Base-by-base conservation (phyloP, 73 alveolate genomes). In the Symbiodinium natans region DNA sequence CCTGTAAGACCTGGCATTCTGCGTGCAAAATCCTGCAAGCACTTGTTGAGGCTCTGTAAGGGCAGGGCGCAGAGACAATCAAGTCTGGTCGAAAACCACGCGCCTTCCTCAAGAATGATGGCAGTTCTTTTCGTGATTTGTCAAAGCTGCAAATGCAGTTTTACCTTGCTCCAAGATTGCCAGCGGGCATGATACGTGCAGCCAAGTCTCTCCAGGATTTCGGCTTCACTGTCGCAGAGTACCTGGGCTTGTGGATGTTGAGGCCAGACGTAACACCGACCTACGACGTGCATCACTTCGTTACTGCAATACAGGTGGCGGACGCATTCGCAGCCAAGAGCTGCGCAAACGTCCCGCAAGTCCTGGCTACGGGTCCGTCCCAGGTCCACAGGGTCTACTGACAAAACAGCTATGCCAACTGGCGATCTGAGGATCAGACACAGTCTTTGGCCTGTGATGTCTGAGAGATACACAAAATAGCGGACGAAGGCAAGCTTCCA, bases 21-120 rank as follows among this genome's bases (percentile, higher is more conserved):
- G 63, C 90, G 17, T 8, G 5, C n/a, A 2, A 19, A 19, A 71
- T 71, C 38, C 17, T 71, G 19, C 40, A 33, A 71, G 31, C 36
- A 13, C 36, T 33, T 25, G 83, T 46, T 46, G 59, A 13, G 59
- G 59, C 13, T 46, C 6, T 46, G 13, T 46, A 46, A 46, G 59
- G 59, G 13, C 56, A n/a, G 15, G 83, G 73, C 94, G 94, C 94
- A 36, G 94, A 87, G 94, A 87, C 94, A 23, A 87, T 87, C 84
- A 87, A 59, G 94, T 87, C 94, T 59, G 94, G 94, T 41, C 41
- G 94, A 59, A 87, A 87, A 59, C 94, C 94, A n/a, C 94, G 71
- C 13, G 85, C 94, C 84, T 36, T 80, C 83, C 94, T 87, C 17
- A 38, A 39, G 73, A 83, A 1, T 9, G 17, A 8, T 48, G 1